These are phyloP conservation scores for Rhinocladiella mackenziei DNA, from an alignment of 2,329 filamentous ascomycete genomes.

Conservation along the genomic window DNA sequence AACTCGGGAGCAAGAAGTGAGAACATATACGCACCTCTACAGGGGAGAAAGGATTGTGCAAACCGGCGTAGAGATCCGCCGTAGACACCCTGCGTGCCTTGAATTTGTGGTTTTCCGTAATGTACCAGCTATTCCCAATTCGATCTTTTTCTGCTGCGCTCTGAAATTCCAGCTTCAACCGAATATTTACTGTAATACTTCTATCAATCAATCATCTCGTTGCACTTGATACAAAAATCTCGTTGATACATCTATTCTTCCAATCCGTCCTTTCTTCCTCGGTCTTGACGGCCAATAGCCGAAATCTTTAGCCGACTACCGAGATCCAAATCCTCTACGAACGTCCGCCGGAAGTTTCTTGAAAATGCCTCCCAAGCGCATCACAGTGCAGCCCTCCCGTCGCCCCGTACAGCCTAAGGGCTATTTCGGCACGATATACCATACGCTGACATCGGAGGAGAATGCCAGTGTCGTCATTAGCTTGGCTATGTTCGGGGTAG, in stretches of 20 bases:
- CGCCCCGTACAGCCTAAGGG: constrained; percentile 45
- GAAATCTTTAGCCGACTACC: neutral
- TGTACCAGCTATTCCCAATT: neutral
- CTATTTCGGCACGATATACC: constrained; percentile 57
- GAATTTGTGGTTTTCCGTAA: neutral
- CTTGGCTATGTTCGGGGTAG: constrained; percentile 64
- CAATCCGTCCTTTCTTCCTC: neutral
- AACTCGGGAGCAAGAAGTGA: neutral
- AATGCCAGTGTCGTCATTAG: constrained; percentile 67
- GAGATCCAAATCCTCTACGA: neutral
- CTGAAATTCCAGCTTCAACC: constrained; percentile 11
- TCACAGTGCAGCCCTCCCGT: constrained; percentile 48
- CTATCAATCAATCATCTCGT: neutral
- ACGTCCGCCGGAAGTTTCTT: constrained; percentile 1
- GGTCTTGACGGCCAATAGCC: too few relatives aligned
- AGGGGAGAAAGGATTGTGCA: too few relatives aligned
- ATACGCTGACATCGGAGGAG: constrained; percentile 61
- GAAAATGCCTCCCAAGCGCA: constrained; percentile 62
- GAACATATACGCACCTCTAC: neutral
- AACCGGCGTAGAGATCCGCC: neutral
- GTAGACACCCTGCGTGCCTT: neutral
- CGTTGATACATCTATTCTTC: neutral
- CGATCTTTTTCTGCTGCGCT: neutral
- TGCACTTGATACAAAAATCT: neutral
- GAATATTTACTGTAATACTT: neutral